phyloP scores from a whole-genome alignment of 1,284 basidiomycete genomes.

The Hypsizygus ulmarius region DNA sequence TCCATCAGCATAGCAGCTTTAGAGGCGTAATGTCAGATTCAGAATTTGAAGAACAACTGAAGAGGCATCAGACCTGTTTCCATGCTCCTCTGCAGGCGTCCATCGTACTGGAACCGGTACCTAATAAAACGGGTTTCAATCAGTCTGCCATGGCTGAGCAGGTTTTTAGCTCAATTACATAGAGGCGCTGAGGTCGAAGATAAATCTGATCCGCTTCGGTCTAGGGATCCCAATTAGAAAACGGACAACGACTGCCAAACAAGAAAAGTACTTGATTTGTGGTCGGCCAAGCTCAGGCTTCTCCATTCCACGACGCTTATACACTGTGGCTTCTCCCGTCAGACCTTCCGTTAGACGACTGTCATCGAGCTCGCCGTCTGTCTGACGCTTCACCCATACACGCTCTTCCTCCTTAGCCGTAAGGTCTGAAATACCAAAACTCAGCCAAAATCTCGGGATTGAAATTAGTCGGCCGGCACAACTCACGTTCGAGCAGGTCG shows the following conservation, averaged over 20 bases:
- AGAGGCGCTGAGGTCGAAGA: conserved; percentile 71
- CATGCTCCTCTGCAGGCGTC: conserved; percentile 56
- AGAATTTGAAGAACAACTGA: not conserved
- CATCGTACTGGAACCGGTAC: conserved; percentile 72
- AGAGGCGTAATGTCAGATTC: not conserved
- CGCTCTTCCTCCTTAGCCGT: conserved; percentile 66
- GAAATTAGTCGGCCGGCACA: not conserved
- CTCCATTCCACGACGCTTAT: conserved; percentile 66
- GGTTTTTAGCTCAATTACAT: conserved; percentile 40
- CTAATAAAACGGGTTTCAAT: conserved; percentile 28
- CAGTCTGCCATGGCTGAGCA: not conserved
- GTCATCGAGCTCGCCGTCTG: conserved; percentile 67
- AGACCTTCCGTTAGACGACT: conserved; percentile 62
- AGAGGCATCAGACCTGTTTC: conserved; percentile 50
- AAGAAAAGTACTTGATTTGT: conserved; percentile 55
- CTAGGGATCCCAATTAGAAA: conserved; percentile 29
- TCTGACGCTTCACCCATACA: conserved; percentile 67
- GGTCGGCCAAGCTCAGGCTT: conserved; percentile 65
- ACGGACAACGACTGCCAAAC: not conserved
- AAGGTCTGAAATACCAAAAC: conserved; percentile 41
- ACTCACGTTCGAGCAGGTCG: conserved; percentile 59
- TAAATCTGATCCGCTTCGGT: conserved; percentile 63
- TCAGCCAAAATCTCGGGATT: not conserved
- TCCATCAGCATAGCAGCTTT: conserved; percentile 70
- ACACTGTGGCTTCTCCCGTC: conserved; percentile 65